These are phyloP conservation scores for Phylloporus gajari DNA, from an alignment of 1,284 basidiomycete genomes.

Conservation along the genomic window DNA sequence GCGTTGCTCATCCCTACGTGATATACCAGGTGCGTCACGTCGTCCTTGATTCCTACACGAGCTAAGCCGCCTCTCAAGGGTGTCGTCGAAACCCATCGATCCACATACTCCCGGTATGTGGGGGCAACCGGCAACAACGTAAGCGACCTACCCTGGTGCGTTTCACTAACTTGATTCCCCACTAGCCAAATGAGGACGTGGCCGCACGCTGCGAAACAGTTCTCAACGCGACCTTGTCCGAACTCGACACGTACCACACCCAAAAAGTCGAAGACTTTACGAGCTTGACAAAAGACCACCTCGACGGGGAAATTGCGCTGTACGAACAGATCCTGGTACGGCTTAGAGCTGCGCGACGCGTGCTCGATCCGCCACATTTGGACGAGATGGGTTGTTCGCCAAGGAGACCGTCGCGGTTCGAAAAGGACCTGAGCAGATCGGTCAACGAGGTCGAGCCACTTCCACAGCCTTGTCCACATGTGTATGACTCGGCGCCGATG, in stretches of 20 bases:
- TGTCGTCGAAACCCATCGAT: slow-evolving; percentile 76
- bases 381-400: slow-evolving; percentile 57
- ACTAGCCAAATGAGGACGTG: slow-evolving; percentile 70
- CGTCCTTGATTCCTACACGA: background rate
- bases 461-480: slow-evolving; percentile 78
- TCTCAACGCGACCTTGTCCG: slow-evolving; percentile 87
- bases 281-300: slow-evolving; percentile 68
- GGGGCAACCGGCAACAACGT: slow-evolving; percentile 59
- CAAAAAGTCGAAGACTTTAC: slow-evolving; percentile 80
- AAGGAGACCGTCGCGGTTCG: slow-evolving; percentile 75
- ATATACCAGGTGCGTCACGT: slow-evolving; percentile 67
- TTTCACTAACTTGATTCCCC: slow-evolving; percentile 18
- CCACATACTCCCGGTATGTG: slow-evolving; percentile 71
- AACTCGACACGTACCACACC: slow-evolving; percentile 82
- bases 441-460: slow-evolving; percentile 62
- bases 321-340: slow-evolving; percentile 76
- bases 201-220: slow-evolving; percentile 86
- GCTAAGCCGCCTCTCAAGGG: slow-evolving; percentile 53
- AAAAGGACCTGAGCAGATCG: slow-evolving; percentile 72
- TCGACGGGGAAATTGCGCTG: slow-evolving; percentile 79
- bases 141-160: slow-evolving; percentile 9
- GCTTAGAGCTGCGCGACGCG: slow-evolving; percentile 62
- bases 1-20: slow-evolving; percentile 75
- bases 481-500: slow-evolving; percentile 79
- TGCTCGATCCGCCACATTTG: slow-evolving; percentile 62